A percentile compares a stretch with the other conserved stretches of the same genome.
Conservation (phyloP, 2,329 filamentous ascomycete genomes). For the Stachybotrys chlorohalonatus region DNA sequence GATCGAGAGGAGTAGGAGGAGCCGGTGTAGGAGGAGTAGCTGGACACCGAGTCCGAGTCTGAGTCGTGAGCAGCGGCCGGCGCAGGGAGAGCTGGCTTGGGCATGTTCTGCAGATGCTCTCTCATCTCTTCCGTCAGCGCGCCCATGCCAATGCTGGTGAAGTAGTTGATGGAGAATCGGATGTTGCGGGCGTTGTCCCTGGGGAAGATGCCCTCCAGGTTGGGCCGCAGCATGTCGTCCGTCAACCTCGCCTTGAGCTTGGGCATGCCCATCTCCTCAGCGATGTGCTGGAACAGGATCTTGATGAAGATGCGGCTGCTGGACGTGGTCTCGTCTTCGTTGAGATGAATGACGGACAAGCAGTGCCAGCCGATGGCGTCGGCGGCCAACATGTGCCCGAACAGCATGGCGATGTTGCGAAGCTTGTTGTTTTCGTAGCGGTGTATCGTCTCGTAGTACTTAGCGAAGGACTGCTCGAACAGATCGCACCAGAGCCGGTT, state of each 20-base stretch:
- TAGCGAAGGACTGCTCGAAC: conserved; percentile 81
- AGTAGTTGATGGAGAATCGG: conserved; percentile 98
- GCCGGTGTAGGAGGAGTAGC: conserved; percentile 66
- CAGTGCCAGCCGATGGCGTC: conserved; percentile 92
- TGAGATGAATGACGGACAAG: conserved; percentile 75
- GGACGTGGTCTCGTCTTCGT: conserved; percentile 94
- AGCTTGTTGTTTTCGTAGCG: conserved; percentile 93
- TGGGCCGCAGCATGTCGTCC: conserved; percentile 70
- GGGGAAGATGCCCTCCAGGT: conserved; percentile 81
- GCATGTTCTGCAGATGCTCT: conserved; percentile 79
- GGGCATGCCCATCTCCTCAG: conserved; percentile 76
- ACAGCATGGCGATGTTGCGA: conserved; percentile 90
- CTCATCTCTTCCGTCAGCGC: conserved; percentile 91
- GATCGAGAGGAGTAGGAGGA: conserved; percentile 50
- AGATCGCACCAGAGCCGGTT: conserved; percentile 91
- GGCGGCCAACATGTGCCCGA: conserved; percentile 79
- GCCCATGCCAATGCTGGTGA: conserved; percentile 96
- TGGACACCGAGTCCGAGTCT: conserved; percentile 64
- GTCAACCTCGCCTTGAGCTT: conserved; percentile 68
- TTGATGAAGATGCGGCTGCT: conserved; percentile 98
- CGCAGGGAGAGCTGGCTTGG: conserved; percentile 70
- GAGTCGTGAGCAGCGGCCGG: conserved; percentile 49
- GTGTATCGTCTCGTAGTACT: conserved; percentile 96
- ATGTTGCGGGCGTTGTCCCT: conserved; percentile 82
- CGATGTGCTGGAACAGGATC: conserved; percentile 88